These are phyloP conservation scores for Platanthera guangdongensis DNA, from an alignment of 106 monocot species.

Conservation along the genomic window DNA sequence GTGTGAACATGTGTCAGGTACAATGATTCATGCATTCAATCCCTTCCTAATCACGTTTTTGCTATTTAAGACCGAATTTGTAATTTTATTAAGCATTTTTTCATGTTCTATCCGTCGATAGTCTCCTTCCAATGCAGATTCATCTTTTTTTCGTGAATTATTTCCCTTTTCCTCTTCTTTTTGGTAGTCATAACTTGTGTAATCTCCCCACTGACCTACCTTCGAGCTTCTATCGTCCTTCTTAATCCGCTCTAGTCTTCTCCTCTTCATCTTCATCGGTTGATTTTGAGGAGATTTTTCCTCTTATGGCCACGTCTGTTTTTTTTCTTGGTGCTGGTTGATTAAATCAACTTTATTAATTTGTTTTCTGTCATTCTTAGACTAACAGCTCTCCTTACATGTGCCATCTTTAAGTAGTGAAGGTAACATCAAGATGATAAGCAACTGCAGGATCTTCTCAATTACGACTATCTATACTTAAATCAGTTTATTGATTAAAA, in stretches of 20 bases:
- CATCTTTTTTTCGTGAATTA: neutral
- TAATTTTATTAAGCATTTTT: neutral
- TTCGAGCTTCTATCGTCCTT: neutral
- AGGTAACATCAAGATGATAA: neutral
- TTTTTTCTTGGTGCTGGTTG: neutral
- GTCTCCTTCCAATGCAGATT: neutral
- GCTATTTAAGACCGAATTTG: neutral
- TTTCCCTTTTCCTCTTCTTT: neutral
- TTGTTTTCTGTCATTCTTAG: no score
- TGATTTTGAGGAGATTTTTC: neutral
- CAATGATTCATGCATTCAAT: slow-evolving; percentile 11
- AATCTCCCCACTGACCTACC: neutral
- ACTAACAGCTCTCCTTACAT: neutral
- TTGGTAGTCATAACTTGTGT: neutral
- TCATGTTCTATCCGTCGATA: neutral
- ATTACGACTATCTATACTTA: neutral
- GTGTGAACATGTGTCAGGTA: slow-evolving; percentile 24
- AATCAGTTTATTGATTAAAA: no score
- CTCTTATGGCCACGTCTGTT: neutral
- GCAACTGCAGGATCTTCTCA: neutral
- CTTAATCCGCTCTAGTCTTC: neutral
- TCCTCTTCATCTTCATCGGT: neutral
- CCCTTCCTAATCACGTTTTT: neutral
- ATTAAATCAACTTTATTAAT: neutral
- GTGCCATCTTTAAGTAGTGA: neutral